Percentiles rank a stretch among this genome's conserved stretches.
phyloP scores from a whole-genome alignment of 208 protist species.

The Leishmania guyanensis region DNA sequence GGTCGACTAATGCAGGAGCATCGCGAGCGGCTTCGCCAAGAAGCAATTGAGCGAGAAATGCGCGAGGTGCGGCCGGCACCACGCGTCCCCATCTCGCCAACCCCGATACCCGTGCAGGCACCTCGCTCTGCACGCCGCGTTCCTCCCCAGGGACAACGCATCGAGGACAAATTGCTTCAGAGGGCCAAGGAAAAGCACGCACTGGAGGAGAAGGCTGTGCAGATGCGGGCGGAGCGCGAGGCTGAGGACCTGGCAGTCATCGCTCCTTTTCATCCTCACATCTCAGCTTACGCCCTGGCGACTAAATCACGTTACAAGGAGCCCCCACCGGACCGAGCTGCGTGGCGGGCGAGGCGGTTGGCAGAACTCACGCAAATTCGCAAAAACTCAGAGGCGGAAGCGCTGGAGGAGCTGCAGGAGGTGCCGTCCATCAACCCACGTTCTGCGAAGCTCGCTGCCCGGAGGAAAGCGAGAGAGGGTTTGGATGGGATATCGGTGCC shows the following conservation, averaged over 20 bases:
- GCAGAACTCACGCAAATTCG: slow-evolving; percentile 33
- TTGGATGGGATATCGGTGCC: slow-evolving; percentile 25
- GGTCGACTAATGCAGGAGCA: slow-evolving; percentile 54
- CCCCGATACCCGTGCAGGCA: neutral
- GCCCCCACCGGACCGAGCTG: slow-evolving; percentile 21
- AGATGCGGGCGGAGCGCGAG: slow-evolving; percentile 31
- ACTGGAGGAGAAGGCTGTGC: slow-evolving; percentile 16
- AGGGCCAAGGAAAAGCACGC: slow-evolving; percentile 48
- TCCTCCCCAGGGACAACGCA: slow-evolving; percentile 30
- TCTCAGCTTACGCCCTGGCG: slow-evolving; percentile 46
- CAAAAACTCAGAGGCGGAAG: slow-evolving; percentile 14
- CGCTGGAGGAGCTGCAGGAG: slow-evolving; percentile 26
- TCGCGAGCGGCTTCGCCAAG: slow-evolving; percentile 36
- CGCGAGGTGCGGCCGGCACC: slow-evolving; percentile 48
- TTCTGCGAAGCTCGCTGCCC: slow-evolving; percentile 51
- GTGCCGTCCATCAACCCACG: slow-evolving; percentile 51
- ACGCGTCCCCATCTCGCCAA: neutral
- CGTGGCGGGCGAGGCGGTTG: slow-evolving; percentile 29
- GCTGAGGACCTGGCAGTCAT: slow-evolving; percentile 38
- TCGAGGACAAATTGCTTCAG: slow-evolving; percentile 64
- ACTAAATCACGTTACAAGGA: slow-evolving; percentile 42
- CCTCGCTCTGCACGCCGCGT: slow-evolving; percentile 8
- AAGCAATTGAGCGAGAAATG: slow-evolving; percentile 50
- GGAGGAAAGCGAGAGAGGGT: slow-evolving; percentile 33
- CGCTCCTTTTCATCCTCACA: slow-evolving; percentile 55